phyloP scores from a whole-genome alignment of 345 rosid genomes.

The Bruguiera gymnorhiza region DNA sequence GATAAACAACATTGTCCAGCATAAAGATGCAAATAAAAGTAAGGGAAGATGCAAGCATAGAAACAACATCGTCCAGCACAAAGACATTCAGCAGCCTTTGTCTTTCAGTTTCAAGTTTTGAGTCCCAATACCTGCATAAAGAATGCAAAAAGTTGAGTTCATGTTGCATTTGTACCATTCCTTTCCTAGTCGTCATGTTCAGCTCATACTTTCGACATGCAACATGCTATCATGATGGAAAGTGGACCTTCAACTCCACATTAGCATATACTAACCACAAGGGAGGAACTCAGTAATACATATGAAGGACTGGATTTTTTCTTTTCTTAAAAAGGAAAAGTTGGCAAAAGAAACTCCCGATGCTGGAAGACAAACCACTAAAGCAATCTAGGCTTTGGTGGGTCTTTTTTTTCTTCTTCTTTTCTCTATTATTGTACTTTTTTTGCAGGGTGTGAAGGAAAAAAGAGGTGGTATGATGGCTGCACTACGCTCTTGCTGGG shows the following conservation, averaged over 20 bases:
- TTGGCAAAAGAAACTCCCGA: neutral
- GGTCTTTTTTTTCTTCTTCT: no score
- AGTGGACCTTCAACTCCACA: neutral
- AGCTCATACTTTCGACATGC: neutral
- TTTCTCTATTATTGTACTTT: no score
- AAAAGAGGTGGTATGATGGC: no score
- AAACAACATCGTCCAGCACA: conserved; percentile 58
- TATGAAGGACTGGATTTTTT: no score
- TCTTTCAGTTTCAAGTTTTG: conserved; percentile 83
- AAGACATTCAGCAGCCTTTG: conserved; percentile 66
- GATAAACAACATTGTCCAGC: neutral
- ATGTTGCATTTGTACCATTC: neutral
- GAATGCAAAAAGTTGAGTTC: conserved; percentile 8
- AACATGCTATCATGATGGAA: neutral
- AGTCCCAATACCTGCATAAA: conserved; percentile 80
- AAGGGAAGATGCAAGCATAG: conserved; percentile 35
- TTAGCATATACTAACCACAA: no score
- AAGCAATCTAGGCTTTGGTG: no score
- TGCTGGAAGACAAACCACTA: neutral
- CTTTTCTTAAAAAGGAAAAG: neutral
- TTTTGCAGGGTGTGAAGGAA: no score
- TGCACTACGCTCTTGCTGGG: no score
- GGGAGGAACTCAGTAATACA: neutral
- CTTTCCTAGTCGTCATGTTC: neutral
- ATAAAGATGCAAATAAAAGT: neutral